These are phyloP conservation scores for Saitozyma sp. DNA, from an alignment of 768 basidiomycete genomes.

Conservation along the genomic window DNA sequence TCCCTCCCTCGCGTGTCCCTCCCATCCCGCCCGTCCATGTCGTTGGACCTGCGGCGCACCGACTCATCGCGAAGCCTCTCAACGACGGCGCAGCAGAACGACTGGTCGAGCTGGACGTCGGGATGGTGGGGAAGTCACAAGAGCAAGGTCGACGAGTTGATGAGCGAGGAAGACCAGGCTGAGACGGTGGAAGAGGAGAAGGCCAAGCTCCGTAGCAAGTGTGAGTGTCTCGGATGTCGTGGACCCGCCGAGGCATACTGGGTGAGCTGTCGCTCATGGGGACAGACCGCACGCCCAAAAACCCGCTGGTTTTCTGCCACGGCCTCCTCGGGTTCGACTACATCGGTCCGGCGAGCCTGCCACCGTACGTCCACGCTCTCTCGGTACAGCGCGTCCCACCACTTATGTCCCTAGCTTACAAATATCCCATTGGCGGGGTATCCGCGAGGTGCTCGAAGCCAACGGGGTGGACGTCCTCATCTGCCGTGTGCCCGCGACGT, in stretches of 20 bases:
- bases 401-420: slow-evolving; percentile 63
- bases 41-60: slow-evolving; percentile 1
- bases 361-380: slow-evolving; percentile 26
- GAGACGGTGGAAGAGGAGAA: slow-evolving; percentile 59
- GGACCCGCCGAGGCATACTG: too few species aligned
- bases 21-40: slow-evolving; percentile 9
- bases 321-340: slow-evolving; percentile 65
- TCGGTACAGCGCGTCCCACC: not conserved
- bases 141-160: slow-evolving; percentile 56
- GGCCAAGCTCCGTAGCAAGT: slow-evolving; percentile 61
- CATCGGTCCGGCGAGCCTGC: slow-evolving; percentile 28
- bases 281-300: slow-evolving; percentile 71
- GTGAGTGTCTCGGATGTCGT: slow-evolving; percentile 55
- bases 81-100: slow-evolving; percentile 22
- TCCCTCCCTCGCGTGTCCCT: not conserved
- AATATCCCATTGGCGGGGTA: slow-evolving; percentile 95
- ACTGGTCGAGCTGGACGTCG: slow-evolving; percentile 36
- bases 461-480: slow-evolving; percentile 89
- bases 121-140: slow-evolving; percentile 55
- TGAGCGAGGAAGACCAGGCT: slow-evolving; percentile 61
- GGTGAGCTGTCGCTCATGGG: slow-evolving; percentile 5
- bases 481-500: slow-evolving; percentile 89
- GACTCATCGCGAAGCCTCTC: slow-evolving; percentile 22
- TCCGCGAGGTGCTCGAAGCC: slow-evolving; percentile 84
- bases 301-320: slow-evolving; percentile 93